Base-by-base conservation (phyloP, 768 basidiomycete species). In the Russula sp. region DNA sequence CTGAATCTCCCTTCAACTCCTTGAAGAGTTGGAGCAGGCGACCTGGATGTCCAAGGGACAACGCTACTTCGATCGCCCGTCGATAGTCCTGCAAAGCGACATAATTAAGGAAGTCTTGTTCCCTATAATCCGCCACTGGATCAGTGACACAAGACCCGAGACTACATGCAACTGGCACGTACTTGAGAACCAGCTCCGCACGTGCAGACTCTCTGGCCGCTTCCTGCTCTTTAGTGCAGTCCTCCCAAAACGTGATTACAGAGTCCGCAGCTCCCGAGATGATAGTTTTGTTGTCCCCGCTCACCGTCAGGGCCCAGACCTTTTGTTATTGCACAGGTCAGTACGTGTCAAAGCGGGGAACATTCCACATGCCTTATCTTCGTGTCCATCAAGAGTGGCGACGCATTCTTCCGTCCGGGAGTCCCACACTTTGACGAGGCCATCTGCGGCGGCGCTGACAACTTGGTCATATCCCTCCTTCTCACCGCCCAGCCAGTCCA, bases 241-340 rank as follows among this genome's bases (percentile, higher is more conserved):
- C 96, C 74, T 91, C 80, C 97, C 97, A 98, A 71, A 99, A 89
- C 3, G 93, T 98, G 61, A 97, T 83, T 9, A 97, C 81, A 13
- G 96, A 98, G 73, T 99, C 97, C 9, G 97, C 97, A 7, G 93
- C 94, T 14, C 91, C 97, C 22, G 95, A 95, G 22, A 98, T 85
- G 68, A 98, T 86, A 0, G 83, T 90, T 49, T 78, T 79, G 69
- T 93, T 93, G 70, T 98, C 91, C 8, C 76, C 71, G 68, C 86
- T 88, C 49, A 97, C 76, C 9, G 93, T 85, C 13, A 98, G 79
- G 1, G 95, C 94, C 97, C 97, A 99, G n/a, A 99, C 86, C 96
- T 98, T 5, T n/a, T 38, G 9, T 46, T 36, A 5, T 48, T 22
- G 56, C 47, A 46, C 59, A 20, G 43, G 43, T 20, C 38, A 53